These are phyloP conservation scores for Phytopythium delawarense DNA, from an alignment of 352 stramenopile genomes.

Conservation along the genomic window DNA sequence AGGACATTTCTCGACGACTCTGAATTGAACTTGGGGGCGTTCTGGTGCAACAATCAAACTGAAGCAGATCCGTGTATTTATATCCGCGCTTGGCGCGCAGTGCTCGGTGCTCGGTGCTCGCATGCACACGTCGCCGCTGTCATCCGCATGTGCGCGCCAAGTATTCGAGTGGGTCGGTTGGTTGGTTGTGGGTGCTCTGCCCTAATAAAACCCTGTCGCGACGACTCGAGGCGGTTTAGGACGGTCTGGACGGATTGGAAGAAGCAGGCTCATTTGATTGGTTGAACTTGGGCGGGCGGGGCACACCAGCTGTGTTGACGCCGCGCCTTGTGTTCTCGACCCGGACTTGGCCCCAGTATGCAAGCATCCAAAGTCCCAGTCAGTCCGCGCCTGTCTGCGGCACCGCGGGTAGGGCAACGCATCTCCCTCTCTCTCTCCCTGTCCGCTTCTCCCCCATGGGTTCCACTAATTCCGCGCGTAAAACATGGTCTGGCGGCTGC, in stretches of 20 bases:
- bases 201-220: background rate
- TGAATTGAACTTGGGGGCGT: slow-evolving; percentile 4
- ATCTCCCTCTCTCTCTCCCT: background rate
- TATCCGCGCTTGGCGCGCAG: background rate
- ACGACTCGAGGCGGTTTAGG: background rate
- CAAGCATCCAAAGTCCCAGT: background rate
- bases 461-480: background rate
- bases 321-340: background rate
- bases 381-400: background rate
- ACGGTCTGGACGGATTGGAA: background rate
- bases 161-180: background rate
- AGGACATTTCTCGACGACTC: slow-evolving; percentile 2
- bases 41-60: slow-evolving; percentile 6
- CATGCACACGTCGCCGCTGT: background rate
- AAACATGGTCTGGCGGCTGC: background rate
- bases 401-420: background rate
- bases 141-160: background rate
- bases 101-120: background rate
- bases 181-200: slow-evolving; percentile 1
- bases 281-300: slow-evolving; percentile 5
- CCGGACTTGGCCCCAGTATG: background rate
- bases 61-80: slow-evolving; percentile 1
- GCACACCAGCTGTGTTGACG: slow-evolving; percentile 1
- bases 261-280: slow-evolving; percentile 2
- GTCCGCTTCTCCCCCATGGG: background rate